These are phyloP conservation scores for Pontederia paniculata DNA, from an alignment of 176 grass and related monocot species.

Conservation along the genomic window DNA sequence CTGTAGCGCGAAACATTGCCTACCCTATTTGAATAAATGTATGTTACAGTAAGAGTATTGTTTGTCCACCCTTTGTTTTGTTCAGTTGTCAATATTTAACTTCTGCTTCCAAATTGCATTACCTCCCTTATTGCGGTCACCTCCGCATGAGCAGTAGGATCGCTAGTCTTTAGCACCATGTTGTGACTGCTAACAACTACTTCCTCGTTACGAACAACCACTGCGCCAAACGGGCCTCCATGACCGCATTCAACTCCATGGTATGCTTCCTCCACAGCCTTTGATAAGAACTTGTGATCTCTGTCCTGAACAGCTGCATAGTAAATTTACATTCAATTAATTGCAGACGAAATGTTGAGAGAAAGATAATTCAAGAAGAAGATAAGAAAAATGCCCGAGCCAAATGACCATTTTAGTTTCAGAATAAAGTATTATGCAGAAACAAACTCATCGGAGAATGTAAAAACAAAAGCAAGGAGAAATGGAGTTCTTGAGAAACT, in stretches of 20 bases:
- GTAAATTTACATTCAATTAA: background rate
- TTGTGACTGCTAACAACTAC: conserved; percentile 59
- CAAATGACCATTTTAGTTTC: background rate
- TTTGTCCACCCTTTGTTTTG: no score
- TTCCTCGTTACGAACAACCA: conserved; percentile 69
- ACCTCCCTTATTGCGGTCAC: conserved; percentile 88
- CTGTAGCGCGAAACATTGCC: no score
- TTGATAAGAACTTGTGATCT: conserved; percentile 71
- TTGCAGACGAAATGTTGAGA: background rate
- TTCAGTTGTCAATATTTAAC: no score
- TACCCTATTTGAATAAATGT: no score
- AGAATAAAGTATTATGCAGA: no score
- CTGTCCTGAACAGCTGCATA: conserved; percentile 58
- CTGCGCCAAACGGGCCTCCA: conserved; percentile 72
- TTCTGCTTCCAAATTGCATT: conserved; percentile 1
- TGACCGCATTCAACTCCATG: conserved; percentile 59
- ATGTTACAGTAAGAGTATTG: no score
- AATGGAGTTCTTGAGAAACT: conserved; percentile 1
- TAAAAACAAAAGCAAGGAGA: conserved; percentile 1
- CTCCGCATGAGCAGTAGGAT: conserved; percentile 85
- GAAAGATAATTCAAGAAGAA: background rate
- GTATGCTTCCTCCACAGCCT: conserved; percentile 76
- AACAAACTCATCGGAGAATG: background rate
- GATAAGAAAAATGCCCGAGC: background rate
- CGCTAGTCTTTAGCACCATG: conserved; percentile 65